Percentiles rank a stretch among this genome's conserved stretches.
Conservation (phyloP, 2,329 filamentous ascomycete species). For the Verruconis gallopava region DNA sequence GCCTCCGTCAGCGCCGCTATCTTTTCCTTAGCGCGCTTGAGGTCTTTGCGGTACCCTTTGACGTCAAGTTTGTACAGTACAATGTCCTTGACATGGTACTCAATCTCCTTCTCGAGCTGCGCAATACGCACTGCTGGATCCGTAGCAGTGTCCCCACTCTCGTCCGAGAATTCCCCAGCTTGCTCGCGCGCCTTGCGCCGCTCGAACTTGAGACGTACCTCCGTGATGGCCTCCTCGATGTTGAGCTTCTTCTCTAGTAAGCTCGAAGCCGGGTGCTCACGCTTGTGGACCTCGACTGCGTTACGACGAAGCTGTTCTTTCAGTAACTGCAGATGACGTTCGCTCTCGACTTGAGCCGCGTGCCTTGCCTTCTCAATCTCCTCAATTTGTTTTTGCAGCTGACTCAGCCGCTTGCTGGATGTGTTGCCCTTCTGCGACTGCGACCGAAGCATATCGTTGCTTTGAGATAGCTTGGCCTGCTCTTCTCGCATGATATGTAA, state of each 20-base stretch:
- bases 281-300: slow-evolving; percentile 16
- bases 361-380: slow-evolving; percentile 3
- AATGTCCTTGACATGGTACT: slow-evolving; percentile 34
- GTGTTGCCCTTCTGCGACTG: neutral
- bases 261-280: slow-evolving; percentile 15
- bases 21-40: slow-evolving; percentile 11
- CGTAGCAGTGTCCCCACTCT: slow-evolving; percentile 14
- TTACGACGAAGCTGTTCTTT: slow-evolving; percentile 26
- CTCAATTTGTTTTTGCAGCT: neutral
- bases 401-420: neutral
- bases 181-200: neutral
- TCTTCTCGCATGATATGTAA: neutral
- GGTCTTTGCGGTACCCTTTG: slow-evolving; percentile 30
- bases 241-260: slow-evolving; percentile 15
- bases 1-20: neutral
- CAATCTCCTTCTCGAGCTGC: slow-evolving; percentile 26
- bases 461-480: neutral
- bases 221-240: slow-evolving; percentile 12
- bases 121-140: slow-evolving; percentile 11
- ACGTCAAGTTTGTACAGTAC: slow-evolving; percentile 37
- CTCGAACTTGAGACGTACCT: slow-evolving; percentile 4
- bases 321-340: slow-evolving; percentile 27
- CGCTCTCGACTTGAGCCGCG: slow-evolving; percentile 20
- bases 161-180: slow-evolving; percentile 7
- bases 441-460: neutral